A percentile compares a stretch with the other conserved stretches of the same genome.
Evolutionary conservation across 331 rosid species (phyloP).

Genomic region (Saraca asoca): DNA sequence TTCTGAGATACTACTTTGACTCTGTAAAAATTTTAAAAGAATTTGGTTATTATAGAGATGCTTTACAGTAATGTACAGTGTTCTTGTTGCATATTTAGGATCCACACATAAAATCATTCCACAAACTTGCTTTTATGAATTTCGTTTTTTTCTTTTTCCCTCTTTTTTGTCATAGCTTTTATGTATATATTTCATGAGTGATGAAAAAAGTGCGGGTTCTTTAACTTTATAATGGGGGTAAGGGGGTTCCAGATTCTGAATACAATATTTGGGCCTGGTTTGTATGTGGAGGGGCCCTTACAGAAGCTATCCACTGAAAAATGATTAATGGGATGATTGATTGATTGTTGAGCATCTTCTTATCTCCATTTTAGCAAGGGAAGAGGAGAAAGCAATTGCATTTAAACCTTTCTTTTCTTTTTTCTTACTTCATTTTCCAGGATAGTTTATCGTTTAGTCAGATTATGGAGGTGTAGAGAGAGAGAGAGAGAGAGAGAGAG

Average conservation of each 20-base stretch:
- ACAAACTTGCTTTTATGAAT: constrained; percentile 47
- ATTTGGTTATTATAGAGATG: constrained; percentile 33
- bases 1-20: constrained; percentile 31
- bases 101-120: constrained; percentile 45
- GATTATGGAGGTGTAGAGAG: constrained; percentile 33
- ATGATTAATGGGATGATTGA: constrained; percentile 47
- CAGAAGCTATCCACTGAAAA: constrained; percentile 43
- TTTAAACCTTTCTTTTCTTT: constrained; percentile 24
- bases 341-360: constrained; percentile 47
- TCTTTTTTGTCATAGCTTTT: constrained; percentile 36
- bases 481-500: background rate
- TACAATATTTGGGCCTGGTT: constrained; percentile 48
- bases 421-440: constrained; percentile 30
- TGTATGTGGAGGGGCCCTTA: constrained; percentile 48
- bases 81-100: constrained; percentile 20
- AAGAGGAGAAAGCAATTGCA: constrained; percentile 41
- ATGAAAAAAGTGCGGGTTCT: constrained; percentile 39
- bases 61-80: constrained; percentile 36
- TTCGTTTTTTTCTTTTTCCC: constrained; percentile 34
- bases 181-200: constrained; percentile 36
- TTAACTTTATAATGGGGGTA: constrained; percentile 41
- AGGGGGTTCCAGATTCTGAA: constrained; percentile 61
- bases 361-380: constrained; percentile 45
- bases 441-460: constrained; percentile 39
- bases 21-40: constrained; percentile 38